A percentile compares a stretch with the other conserved stretches of the same genome.
Evolutionary conservation across 352 stramenopile genomes (phyloP).

Genomic region (Pythium guiyangense): DNA sequence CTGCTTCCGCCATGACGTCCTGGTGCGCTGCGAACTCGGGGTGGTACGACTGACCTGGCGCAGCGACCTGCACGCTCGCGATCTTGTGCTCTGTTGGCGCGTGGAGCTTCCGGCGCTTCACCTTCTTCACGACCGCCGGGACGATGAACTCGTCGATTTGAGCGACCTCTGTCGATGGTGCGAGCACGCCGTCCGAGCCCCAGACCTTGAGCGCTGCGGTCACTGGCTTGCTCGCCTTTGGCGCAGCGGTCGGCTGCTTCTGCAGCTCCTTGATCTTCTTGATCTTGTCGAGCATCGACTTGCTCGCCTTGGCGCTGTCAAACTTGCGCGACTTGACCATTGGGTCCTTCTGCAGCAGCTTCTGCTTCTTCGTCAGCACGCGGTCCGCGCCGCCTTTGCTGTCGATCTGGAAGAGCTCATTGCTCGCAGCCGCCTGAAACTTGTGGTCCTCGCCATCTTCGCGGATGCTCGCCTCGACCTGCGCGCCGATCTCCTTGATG

Average conservation of each 20-base stretch:
- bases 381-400: slow-evolving; percentile 41
- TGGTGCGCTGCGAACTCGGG: slow-evolving; percentile 79
- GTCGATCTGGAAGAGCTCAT: slow-evolving; percentile 83
- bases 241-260: slow-evolving; percentile 8
- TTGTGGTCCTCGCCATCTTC: slow-evolving; percentile 75
- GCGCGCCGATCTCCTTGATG: slow-evolving; percentile 51
- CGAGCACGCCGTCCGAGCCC: slow-evolving; percentile 37
- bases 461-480: slow-evolving; percentile 78
- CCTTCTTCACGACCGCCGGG: slow-evolving; percentile 53
- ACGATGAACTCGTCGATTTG: slow-evolving; percentile 58
- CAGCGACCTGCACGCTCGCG: slow-evolving; percentile 68
- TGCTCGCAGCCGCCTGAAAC: slow-evolving; percentile 58
- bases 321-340: slow-evolving; percentile 75
- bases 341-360: slow-evolving; percentile 62
- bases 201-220: slow-evolving; percentile 26
- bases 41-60: slow-evolving; percentile 81
- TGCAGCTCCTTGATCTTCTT: slow-evolving; percentile 49
- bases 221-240: slow-evolving; percentile 12
- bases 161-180: slow-evolving; percentile 27
- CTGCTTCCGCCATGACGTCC: slow-evolving; percentile 68
- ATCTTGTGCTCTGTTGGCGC: slow-evolving; percentile 66
- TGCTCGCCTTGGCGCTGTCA: slow-evolving; percentile 51
- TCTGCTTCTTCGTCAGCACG: slow-evolving; percentile 67
- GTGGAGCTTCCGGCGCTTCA: slow-evolving; percentile 44
- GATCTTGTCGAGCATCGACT: slow-evolving; percentile 41